Evolutionary conservation across 2,329 filamentous ascomycete species (phyloP), one percentile per base, ranked within the genome.

Genomic region (Cladophialophora immunda): DNA sequence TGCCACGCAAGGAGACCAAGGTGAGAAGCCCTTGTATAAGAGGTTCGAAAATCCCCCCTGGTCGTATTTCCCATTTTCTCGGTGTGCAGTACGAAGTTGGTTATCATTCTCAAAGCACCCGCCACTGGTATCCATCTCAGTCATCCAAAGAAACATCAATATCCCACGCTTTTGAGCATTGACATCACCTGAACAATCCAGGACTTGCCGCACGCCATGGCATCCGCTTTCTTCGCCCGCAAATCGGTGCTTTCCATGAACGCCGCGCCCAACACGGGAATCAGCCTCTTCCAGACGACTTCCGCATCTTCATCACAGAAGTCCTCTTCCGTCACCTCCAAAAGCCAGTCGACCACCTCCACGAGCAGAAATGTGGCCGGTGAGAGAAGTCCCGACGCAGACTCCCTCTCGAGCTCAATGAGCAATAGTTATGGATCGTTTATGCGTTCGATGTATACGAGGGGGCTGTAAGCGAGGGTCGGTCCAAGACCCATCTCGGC

Each of bases 161-260:
- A 13, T 47, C n/a, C 7, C 41, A 47, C 2, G n/a, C 11, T 38
- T 38, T 30, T 11, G 11, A 17, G 3, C 38, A n/a, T n/a, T 19
- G 15, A 25, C 17, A 4, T 1, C 5, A 27, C 45, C 22, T 15
- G 45, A 15, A 25, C 19, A 50, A 27, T 25, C 19, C 45, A 27
- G 22, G 19, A 25, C 19, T 25, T 27, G 17, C n/a, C 38, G 15
- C 4, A 27, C 15, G 53, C 30, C 38, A 62, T 62, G 58, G 58
- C 64, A 52, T 66, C 64, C 2, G 64, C 57, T 36, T 66, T 57
- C 58, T 62, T 66, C 17, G 64, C 64, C 17, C 58, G 64, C 52
- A 62, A 54, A 62, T 62, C 64, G 13, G 36, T 61, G 19, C 58
- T 61, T 45, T 58, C 64, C 29, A 62, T 61, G 19, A 59, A 66